These are phyloP conservation scores for Talaromyces albobiverticillius DNA, from an alignment of 2,329 filamentous ascomycete genomes.

Conservation along the genomic window DNA sequence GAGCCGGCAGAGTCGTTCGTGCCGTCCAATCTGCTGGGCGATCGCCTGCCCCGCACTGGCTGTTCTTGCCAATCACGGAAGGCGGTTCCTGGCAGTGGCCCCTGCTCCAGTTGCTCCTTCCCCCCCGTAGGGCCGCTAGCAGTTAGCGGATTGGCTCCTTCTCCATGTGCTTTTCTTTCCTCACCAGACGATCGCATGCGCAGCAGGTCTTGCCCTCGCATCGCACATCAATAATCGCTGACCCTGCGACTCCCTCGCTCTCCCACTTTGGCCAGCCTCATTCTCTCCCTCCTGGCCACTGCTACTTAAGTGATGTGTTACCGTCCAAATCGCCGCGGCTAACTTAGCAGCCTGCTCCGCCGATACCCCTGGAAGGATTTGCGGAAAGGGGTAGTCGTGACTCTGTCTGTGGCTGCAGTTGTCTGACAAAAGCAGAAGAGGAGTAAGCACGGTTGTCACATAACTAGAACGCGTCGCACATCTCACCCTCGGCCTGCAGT, in stretches of 20 bases:
- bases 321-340: neutral
- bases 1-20: too few species aligned
- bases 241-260: neutral
- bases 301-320: constrained; percentile 5
- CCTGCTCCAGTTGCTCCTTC: neutral
- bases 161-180: neutral
- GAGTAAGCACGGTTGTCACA: neutral
- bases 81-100: neutral
- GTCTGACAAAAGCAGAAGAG: neutral
- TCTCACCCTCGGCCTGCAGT: neutral
- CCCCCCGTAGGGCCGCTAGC: too few species aligned
- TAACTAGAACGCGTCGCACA: constrained; percentile 3
- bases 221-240: neutral
- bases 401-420: neutral
- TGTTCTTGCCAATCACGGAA: neutral
- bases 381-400: constrained; percentile 9
- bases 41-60: neutral
- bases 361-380: constrained; percentile 11
- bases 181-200: neutral
- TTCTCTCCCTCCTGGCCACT: neutral
- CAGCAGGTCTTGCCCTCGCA: neutral
- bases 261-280: neutral
- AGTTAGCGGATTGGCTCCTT: neutral
- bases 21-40: neutral
- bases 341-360: neutral